Base-by-base conservation (phyloP, 768 basidiomycete genomes). In the Hygrophorus russula region DNA sequence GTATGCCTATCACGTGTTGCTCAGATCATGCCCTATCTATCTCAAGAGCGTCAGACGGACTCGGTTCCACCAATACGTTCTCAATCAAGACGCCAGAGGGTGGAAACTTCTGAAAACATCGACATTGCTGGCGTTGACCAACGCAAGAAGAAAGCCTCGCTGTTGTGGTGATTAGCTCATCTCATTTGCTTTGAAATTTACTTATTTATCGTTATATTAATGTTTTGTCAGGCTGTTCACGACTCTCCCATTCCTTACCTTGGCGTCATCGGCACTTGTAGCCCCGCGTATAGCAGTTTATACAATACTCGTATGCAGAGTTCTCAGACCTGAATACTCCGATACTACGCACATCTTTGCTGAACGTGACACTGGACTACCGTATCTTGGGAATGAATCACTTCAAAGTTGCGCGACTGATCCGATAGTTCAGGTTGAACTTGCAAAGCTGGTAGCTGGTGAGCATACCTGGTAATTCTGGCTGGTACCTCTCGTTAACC, bases 361-460 rank as follows among this genome's bases (percentile, higher is more conserved):
- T 29, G 14, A n/a, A 14, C 41, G 29, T n/a, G n/a, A n/a, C n/a
- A n/a, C n/a, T n/a, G n/a, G n/a, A n/a, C n/a, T n/a, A n/a, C n/a
- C n/a, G n/a, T n/a, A 30, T 32, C 28, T 15, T 11, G 32, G 32
- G 27, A 33, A 42, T 12, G 41, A 42, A 9, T 30, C 12, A 15
- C 14, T 24, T 17, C 30, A 28, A 8, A 35, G 41, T 11, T 42
- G 41, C 24, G 41, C 41, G 20, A 35, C 30, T 12, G 41, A 42
- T 42, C 41, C 41, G 11, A 9, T 17, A 20, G 41, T 42, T 31
- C 41, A 42, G 34, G 41, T 30, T 3, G 41, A 12, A 3, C 14
- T 42, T 14, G 34, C 41, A 30, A 42, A 35, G 41, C 29, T 42
- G 10, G 17, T 42, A 32, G 41, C 41, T 2, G 41, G 41, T 42